Conservation (phyloP, 208 protist genomes). For the Trypanosoma cruzi region DNA sequence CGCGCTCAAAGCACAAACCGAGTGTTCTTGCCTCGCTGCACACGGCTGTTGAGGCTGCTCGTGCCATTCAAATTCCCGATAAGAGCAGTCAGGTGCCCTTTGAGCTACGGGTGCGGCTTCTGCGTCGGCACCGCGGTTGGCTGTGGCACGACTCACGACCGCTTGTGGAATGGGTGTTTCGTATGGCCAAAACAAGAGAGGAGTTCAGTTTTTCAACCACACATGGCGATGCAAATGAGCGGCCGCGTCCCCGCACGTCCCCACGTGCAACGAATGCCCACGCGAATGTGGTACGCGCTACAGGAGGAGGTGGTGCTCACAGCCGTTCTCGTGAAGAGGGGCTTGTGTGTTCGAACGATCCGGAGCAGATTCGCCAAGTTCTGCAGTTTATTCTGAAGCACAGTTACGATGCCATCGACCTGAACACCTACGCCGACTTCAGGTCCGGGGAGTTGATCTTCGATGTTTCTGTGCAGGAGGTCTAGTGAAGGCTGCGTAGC, state of each 20-base stretch:
- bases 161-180: conserved; percentile 38
- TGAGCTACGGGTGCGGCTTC: conserved; percentile 34
- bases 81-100: conserved; percentile 25
- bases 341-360: conserved; percentile 58
- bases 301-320: background rate
- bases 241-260: background rate
- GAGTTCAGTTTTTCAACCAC: conserved; percentile 21
- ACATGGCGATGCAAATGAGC: background rate
- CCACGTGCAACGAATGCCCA: background rate
- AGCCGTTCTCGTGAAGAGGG: conserved; percentile 15
- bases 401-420: conserved; percentile 63
- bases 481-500: conserved; percentile 7
- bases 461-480: conserved; percentile 55
- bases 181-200: conserved; percentile 31
- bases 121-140: conserved; percentile 26
- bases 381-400: conserved; percentile 72
- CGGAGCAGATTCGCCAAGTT: conserved; percentile 59
- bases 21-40: conserved; percentile 24
- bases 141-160: conserved; percentile 28
- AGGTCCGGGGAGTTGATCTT: conserved; percentile 65
- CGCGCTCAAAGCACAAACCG: conserved; percentile 25
- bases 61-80: conserved; percentile 31
- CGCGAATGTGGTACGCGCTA: background rate
- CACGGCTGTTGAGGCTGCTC: conserved; percentile 17
- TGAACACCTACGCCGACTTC: conserved; percentile 68